Base-by-base conservation (phyloP, 2,329 filamentous ascomycete genomes). In the Byssothecium circinans region DNA sequence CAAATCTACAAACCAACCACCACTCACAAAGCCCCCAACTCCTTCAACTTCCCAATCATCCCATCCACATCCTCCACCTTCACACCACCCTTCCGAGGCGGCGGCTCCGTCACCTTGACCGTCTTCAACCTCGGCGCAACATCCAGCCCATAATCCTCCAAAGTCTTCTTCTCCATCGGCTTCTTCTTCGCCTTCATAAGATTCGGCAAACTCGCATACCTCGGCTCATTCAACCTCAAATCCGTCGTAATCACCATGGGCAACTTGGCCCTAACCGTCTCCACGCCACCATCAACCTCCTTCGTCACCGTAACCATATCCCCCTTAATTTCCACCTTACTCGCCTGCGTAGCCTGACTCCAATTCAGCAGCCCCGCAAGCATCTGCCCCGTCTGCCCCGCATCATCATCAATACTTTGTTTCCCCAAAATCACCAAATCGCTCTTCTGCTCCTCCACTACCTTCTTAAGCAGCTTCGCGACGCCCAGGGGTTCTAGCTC, bases 171-270 rank as follows among this genome's bases (percentile, higher is more conserved):
- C 65, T 94, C 90, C 62, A 99, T 68, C 67, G 89, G 89, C 87
- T 99, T 99, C 88, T 97, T 99, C 88, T 99, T 99, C 43, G 94
- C 94, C 86, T 97, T 99, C 94, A 99, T 99, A 58, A 99, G 97
- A 71, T 97, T 97, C 41, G 91, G 92, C 82, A 99, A 73, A 74
- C 85, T 96, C 18, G 92, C 94, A 72, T 96, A 99, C 56, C 94
- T 80, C 50, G 94, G 94, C 82, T 95, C 90, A 69, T 99, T 99
- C 71, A 99, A 77, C 43, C 94, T 79, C 75, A 99, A 73, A 78
- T 99, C 94, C 53, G 94, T 96, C 52, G 94, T 99, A 62, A 99
- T 88, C 43, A 99, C 78, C 85, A 97, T 85, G 0, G 94, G 94
- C 73, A 99, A 75, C 78, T 87, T 89, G 1, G 89, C 85, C 71